Percentiles rank a stretch among this genome's conserved stretches.
Evolutionary conservation across 345 rosid genomes (phyloP).

Genomic region (Aquilaria malaccensis): DNA sequence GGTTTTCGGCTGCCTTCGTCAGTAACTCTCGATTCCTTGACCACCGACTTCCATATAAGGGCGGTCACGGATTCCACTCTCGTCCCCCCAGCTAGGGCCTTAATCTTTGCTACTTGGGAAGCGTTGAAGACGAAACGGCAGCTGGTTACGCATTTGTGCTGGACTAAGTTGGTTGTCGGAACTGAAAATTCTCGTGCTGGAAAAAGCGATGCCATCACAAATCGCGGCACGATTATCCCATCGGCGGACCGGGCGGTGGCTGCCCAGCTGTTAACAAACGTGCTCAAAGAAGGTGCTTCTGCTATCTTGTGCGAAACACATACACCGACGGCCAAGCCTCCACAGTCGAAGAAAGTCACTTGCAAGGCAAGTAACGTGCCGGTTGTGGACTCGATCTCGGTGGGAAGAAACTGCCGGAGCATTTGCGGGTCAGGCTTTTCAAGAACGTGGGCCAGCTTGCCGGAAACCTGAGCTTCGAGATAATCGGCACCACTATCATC

Average conservation of each 20-base stretch:
- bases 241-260: not conserved
- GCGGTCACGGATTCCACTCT: no score
- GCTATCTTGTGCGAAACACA: not conserved
- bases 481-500: not conserved
- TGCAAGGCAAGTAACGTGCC: not conserved
- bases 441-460: not conserved
- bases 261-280: not conserved
- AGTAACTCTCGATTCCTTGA: no score
- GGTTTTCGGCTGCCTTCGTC: no score
- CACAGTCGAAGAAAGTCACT: not conserved
- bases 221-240: no score
- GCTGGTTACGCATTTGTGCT: no score
- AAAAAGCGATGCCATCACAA: no score
- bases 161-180: no score
- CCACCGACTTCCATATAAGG: no score
- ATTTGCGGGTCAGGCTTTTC: not conserved
- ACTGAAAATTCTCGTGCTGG: no score
- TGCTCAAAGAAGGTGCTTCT: not conserved
- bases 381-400: not conserved
- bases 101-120: no score
- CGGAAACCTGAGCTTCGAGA: not conserved
- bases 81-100: no score
- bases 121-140: no score
- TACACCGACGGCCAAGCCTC: not conserved
- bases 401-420: not conserved